Base-by-base conservation (phyloP, 2,329 filamentous ascomycete species). In the Neonectria faginata region DNA sequence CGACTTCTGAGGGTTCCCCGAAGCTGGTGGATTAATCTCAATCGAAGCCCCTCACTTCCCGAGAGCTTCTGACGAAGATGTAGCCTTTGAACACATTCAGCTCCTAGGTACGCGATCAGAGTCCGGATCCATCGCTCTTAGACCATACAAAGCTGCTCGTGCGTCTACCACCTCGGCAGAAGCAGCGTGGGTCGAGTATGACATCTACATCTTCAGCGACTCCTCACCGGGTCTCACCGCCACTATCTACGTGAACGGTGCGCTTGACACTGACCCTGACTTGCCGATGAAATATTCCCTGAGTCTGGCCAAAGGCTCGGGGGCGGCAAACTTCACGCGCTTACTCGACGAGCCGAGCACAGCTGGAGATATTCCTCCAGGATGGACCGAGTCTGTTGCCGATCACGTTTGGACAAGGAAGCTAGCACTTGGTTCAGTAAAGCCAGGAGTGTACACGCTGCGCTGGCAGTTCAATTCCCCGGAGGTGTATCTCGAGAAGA, bases 21-120 rank as follows among this genome's bases (percentile, higher is more conserved):
- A 72, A 56, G 57, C 62, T 2, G 57, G 56, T 31, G 60, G 61
- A 42, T 14, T 65, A 12, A 65, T 72, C 11, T 66, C 70, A 8
- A 72, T 70, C 51, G 67, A 70, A 18, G 64, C 47, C 0, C 65
- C 65, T 18, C 67, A 69, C 25, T 66, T 65, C 29, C 68, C 69
- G 48, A 55, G 67, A n/a, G 58, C 52, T 3, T 59, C 62, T 0
- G 18, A 14, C 10, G 52, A 33, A 3, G 18, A 39, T 2, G 52
- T 62, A 3, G 6, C 20, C 2, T 62, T 62, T n/a, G 11, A 57
- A 25, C 18, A 39, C 4, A 29, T 33, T 14, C 12, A 14, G 18
- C 18, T 22, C 22, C 3, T 45, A 5, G 42, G 42, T 2, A 45
- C 42, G 2, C 42, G 42, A 5, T 22, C 42, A 14, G 18, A 45